Base-by-base conservation (phyloP, 495 filamentous ascomycete genomes). In the Peziza echinospora region DNA sequence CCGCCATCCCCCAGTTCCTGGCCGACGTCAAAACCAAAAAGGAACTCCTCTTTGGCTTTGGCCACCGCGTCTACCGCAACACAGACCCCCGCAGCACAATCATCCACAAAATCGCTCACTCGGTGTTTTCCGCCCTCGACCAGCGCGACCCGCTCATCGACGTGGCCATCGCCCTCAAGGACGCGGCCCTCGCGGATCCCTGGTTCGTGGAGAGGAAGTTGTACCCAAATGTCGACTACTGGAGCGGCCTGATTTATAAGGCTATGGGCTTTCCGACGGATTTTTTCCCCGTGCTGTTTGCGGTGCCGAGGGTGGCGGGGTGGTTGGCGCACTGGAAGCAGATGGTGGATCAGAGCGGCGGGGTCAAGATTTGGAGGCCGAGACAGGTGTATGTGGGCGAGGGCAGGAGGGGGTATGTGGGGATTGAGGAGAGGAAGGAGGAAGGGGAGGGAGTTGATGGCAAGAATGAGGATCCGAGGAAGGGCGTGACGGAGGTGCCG, bases 201-300 rank as follows among this genome's bases (percentile, higher is more conserved):
- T 76, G 71, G 49, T 75, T 76, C 37, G 48, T 55, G 5, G 54
- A 57, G 19, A 53, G 71, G 8, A 60, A 62, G 0, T 51, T 77
- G 40, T 67, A 70, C 34, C 66, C 69, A 0, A 76, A 76, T 50
- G 71, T 70, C 8, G 73, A 77, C 45, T 65, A 75, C 46, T 75
- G 71, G 56, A 68, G 67, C 5, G 65, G 64, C 21, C 70, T 76
- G 41, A 63, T 71, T n/a, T 76, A 72, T 42, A 69, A 66, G 5
- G 65, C 62, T 3, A 62, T 75, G 72, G 63, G 62, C 17, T 65
- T 65, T 54, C 63, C 63, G 3, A 47, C 63, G 5, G 63, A 64
- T 34, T 64, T 64, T 39, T 64, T 62, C 25, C 62, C 62, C 2
- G 58, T 64, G 11, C 48, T 64, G 13, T 64, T 64, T 48, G 62